phyloP scores from a whole-genome alignment of 2,329 filamentous ascomycete genomes.

The Penicillium sp. region DNA sequence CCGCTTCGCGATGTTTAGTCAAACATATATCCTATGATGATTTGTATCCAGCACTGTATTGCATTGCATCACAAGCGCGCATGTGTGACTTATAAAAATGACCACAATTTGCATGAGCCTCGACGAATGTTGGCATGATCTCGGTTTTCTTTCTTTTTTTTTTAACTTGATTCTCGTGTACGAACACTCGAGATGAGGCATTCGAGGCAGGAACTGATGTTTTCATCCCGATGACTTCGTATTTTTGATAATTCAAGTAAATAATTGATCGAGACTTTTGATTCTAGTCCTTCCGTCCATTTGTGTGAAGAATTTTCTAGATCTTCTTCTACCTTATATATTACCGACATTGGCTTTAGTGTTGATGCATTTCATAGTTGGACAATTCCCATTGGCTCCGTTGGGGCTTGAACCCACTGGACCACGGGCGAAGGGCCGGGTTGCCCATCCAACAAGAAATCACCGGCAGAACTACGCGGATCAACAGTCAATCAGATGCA shows the following conservation, averaged over 20 bases:
- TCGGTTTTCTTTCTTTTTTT: background rate
- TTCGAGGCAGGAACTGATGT: background rate
- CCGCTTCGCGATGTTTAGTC: conserved; percentile 23
- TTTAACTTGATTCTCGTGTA: background rate
- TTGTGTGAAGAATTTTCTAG: background rate
- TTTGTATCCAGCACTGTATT: background rate
- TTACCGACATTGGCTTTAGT: background rate
- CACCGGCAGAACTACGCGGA: background rate
- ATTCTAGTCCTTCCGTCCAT: background rate
- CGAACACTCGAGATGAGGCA: background rate
- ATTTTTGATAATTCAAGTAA: background rate
- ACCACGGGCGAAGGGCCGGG: conserved; percentile 5
- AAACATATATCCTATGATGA: background rate
- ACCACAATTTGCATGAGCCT: background rate
- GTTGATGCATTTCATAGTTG: background rate
- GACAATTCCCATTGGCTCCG: background rate
- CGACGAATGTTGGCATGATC: background rate
- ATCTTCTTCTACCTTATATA: background rate
- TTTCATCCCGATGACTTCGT: background rate
- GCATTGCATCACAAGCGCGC: background rate
- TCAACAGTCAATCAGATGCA: conserved; percentile 24
- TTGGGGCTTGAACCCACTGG: background rate
- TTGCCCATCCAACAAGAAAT: conserved; percentile 20
- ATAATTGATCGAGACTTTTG: background rate
- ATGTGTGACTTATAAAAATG: background rate